Evolutionary conservation across 768 basidiomycete genomes (phyloP), one percentile per base, ranked within the genome.

Genomic region (Coprinopsis marcescibilis): DNA sequence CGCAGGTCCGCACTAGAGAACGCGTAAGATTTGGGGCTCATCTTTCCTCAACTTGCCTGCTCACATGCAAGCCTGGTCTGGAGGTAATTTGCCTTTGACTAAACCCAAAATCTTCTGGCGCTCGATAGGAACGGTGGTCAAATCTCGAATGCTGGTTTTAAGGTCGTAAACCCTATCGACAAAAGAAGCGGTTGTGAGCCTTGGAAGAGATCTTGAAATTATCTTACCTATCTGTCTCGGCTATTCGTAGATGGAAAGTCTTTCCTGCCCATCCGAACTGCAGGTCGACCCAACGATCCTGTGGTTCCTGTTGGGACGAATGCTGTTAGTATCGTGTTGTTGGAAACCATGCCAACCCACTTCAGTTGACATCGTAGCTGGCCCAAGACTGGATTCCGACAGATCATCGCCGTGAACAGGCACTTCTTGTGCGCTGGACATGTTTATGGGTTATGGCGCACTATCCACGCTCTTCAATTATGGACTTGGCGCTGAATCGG

Each of bases 21-120:
- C 19, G 11, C 39, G 41, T 39, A 49, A 40, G 45, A n/a, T n/a
- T n/a, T 41, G 48, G 26, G 48, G 52, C 46, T 2, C 39, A 34
- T 33, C 12, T 38, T 30, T 14, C 45, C 29, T 32, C 35, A 2
- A 26, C 21, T 27, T 19, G 30, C 43, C 26, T 39, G 53, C 71
- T 57, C 50, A 76, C 82, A 90, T 80, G 46, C 76, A 73, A 46
- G 67, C 80, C 50, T 86, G 78, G 55, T 94, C 89, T 1, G 77
- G 71, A 5, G 89, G 88, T 6, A 90, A 64, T 61, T 87, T 92
- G 21, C 87, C 87, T 57, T 88, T 90, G 24, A 85, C 81, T 20
- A 95, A 65, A 1, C 90, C 90, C 24, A 93, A 71, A 46, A 94
- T 82, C 68, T 95, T 94, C 68, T 93, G 89, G 5, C 89, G 72